Evolutionary conservation across 345 rosid species (phyloP), one percentile per base, ranked within the genome.

Genomic region (Fremontodendron californicum): DNA sequence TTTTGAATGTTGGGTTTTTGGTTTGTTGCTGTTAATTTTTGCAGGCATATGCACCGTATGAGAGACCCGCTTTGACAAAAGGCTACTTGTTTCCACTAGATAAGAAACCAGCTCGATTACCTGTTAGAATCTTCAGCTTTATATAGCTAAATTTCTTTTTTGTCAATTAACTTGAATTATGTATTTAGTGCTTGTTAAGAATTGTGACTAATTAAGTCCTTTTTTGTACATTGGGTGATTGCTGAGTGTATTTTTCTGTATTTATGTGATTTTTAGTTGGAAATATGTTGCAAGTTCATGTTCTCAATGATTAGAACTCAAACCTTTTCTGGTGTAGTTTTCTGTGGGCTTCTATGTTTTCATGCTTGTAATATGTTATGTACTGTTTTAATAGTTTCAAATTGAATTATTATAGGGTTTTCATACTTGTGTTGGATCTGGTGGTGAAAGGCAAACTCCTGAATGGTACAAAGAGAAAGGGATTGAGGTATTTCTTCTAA

Each of bases 391-490:
- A 61, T 78, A 18, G 60, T 66, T 15, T 73, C 37, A 55, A 49
- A 74, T 75, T 71, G 68, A 76, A 73, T 67, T 62, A 48, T 64
- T 58, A 51, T 80, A 95, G 96, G 96, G 99, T 19, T 95, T 95
- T 86, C 99, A 95, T 82, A 95, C 99, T 64, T 92, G 99, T 83
- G 98, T 95, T 85, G 98, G 99, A 77, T 89, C 96, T 75, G 98
- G 98, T 61, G 99, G 97, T 33, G 98, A 93, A 74, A 92, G 98
- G 82, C 98, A 93, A 84, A 92, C 93, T 78, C 91, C 97, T 1
- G 97, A 93, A 6, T 93, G 98, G 98, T 95, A 93, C 66, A 88
- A 90, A 81, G 94, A 93, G 90, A 95, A 95, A 86, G 98, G 99
- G 67, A 95, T 95, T 71, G 98, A 95, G 98, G 99, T 91, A 69